Percentiles rank a stretch among this genome's conserved stretches.
Evolutionary conservation across 495 filamentous ascomycete species (phyloP).

Genomic region (Penicillium turbatum): DNA sequence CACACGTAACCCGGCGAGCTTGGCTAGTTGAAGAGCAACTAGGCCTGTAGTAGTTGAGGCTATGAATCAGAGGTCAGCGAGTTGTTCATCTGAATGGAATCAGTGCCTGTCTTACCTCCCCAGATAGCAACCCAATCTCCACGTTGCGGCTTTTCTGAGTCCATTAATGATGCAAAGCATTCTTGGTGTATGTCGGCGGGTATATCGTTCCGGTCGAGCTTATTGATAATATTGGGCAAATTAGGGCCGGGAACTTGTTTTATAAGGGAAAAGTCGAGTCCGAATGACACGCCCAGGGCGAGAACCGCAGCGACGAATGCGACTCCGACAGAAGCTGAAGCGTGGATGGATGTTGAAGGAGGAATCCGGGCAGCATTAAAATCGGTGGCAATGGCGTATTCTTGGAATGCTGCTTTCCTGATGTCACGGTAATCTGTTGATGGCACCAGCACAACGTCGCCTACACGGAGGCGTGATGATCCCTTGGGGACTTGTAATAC

Average conservation of each 20-base stretch:
- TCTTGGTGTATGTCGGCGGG: constrained; percentile 52
- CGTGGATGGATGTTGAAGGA: constrained; percentile 38
- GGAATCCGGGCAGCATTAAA: constrained; percentile 62
- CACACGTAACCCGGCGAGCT: constrained; percentile 53
- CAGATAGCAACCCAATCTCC: constrained; percentile 67
- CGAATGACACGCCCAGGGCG: constrained; percentile 57
- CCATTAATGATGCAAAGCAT: constrained; percentile 42
- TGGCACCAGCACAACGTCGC: constrained; percentile 57
- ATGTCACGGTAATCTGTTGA: constrained; percentile 70
- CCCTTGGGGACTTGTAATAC: constrained; percentile 46
- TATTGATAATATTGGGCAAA: constrained; percentile 40
- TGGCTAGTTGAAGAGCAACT: constrained; percentile 56
- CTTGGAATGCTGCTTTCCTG: constrained; percentile 63
- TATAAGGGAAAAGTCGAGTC: constrained; percentile 50
- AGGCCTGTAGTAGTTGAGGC: constrained; percentile 60
- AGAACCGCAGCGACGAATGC: constrained; percentile 59
- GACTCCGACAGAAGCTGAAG: constrained; percentile 58
- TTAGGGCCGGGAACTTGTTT: constrained; percentile 47
- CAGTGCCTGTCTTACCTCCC: constrained; percentile 49
- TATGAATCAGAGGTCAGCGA: constrained; percentile 1
- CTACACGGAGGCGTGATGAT: constrained; percentile 43
- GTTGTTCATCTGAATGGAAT: not conserved
- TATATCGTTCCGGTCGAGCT: constrained; percentile 34
- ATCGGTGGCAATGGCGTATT: constrained; percentile 59
- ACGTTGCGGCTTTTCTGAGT: constrained; percentile 38